Percentiles rank a stretch among this genome's conserved stretches.
These are phyloP conservation scores for Neurospora sp. DNA, from an alignment of 495 filamentous ascomycete species.

Conservation along the genomic window DNA sequence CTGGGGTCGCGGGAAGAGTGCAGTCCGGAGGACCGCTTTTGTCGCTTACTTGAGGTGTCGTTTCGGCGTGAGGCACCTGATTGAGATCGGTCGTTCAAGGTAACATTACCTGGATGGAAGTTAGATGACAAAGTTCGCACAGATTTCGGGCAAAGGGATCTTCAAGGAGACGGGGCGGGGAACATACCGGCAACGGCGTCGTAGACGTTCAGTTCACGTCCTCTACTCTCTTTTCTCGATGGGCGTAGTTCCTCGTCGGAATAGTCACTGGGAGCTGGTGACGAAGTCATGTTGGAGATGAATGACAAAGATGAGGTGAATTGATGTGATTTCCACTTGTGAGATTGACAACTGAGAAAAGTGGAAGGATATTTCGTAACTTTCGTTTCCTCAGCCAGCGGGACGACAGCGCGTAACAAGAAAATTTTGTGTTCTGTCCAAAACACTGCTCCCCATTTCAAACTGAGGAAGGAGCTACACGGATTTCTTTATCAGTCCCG, in stretches of 20 bases:
- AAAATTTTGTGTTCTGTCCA: not conserved
- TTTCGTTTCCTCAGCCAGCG: not conserved
- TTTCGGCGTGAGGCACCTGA: not conserved
- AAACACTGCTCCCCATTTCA: not conserved
- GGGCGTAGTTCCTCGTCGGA: not conserved
- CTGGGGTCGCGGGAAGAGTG: constrained; percentile 37
- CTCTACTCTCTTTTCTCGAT: not conserved
- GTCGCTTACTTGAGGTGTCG: constrained; percentile 31
- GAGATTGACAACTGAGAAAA: not conserved
- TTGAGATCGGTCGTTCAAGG: constrained; percentile 12
- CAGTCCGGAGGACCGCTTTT: constrained; percentile 36
- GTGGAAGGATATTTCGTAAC: not conserved
- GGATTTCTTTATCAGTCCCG: not conserved
- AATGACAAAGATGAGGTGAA: not conserved
- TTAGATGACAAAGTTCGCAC: not conserved
- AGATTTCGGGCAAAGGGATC: not conserved
- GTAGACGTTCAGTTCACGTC: constrained; percentile 50
- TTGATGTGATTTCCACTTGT: not conserved
- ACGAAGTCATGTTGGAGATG: not conserved
- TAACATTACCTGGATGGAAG: constrained; percentile 34
- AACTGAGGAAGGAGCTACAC: not conserved
- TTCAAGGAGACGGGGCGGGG: not conserved
- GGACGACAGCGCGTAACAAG: not conserved
- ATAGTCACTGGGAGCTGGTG: not conserved
- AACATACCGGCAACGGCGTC: constrained; percentile 67